These are phyloP conservation scores for Plantago ovata DNA, from an alignment of 257 asterid genomes.

Conservation along the genomic window DNA sequence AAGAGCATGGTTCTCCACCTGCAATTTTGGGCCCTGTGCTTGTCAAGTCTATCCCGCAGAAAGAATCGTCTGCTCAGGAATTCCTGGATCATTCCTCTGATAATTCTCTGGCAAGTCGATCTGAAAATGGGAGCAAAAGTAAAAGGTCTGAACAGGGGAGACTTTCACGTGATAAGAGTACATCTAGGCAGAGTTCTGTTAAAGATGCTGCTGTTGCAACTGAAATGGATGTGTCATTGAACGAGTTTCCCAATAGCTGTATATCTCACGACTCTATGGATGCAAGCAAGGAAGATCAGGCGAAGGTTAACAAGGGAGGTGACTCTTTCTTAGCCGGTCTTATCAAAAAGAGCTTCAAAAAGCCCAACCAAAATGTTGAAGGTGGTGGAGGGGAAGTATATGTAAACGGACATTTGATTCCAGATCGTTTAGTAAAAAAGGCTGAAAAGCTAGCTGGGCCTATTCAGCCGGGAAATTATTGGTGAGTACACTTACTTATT, in stretches of 20 bases:
- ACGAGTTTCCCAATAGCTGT: slow-evolving; percentile 45
- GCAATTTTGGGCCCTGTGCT: slow-evolving; percentile 28
- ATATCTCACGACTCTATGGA: slow-evolving; percentile 61
- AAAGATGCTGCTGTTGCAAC: slow-evolving; percentile 54
- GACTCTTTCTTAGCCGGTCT: slow-evolving; percentile 72
- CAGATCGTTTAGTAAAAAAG: slow-evolving; percentile 70
- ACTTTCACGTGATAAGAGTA: slow-evolving; percentile 30
- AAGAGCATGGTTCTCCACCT: slow-evolving; percentile 35
- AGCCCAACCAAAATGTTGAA: slow-evolving; percentile 48
- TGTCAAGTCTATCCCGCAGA: slow-evolving; percentile 23
- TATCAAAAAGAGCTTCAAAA: slow-evolving; percentile 59
- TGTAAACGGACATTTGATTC: slow-evolving; percentile 65
- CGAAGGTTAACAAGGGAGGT: slow-evolving; percentile 54
- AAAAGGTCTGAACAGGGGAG: slow-evolving; percentile 45
- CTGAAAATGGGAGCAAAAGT: slow-evolving; percentile 42
- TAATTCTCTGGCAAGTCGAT: slow-evolving; percentile 27
- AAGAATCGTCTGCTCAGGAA: slow-evolving; percentile 34
- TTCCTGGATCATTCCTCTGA: slow-evolving; percentile 31
- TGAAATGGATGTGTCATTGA: slow-evolving; percentile 64
- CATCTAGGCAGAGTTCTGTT: slow-evolving; percentile 51
- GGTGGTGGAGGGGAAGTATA: slow-evolving; percentile 48
- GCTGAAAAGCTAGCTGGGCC: slow-evolving; percentile 91
- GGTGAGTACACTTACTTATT: slow-evolving; percentile 43
- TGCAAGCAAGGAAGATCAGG: slow-evolving; percentile 41
- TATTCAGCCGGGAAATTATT: slow-evolving; percentile 83